Percentiles rank a stretch among this genome's conserved stretches.
Conservation (phyloP, 768 basidiomycete species). For the Rhodosporidiobolus odoratus region DNA sequence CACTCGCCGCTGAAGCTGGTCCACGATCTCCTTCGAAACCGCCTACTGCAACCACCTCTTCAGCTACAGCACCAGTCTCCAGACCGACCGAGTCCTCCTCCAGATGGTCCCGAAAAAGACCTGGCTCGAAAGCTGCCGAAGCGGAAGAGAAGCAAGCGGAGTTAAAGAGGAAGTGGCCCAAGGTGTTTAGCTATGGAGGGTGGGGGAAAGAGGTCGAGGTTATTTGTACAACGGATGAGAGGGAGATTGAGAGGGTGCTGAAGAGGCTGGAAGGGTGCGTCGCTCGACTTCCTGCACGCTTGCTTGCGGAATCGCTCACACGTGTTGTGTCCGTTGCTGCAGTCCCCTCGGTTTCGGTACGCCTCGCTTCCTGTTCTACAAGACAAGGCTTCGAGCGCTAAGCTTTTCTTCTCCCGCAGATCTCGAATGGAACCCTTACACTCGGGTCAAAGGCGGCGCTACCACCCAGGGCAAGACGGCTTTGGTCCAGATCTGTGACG, state of each 20-base stretch:
- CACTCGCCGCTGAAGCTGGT: background rate
- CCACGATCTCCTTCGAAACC: no score
- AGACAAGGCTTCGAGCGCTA: background rate
- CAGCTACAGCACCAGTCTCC: no score
- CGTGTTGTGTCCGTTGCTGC: background rate
- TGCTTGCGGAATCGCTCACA: background rate
- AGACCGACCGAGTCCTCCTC: no score
- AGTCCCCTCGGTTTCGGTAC: conserved; percentile 25
- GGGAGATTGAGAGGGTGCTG: conserved; percentile 6
- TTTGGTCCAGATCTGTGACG: conserved; percentile 26
- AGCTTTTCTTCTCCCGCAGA: background rate
- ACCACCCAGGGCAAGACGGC: conserved; percentile 20
- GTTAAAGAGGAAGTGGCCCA: conserved; percentile 13
- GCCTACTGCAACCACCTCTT: no score
- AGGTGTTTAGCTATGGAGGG: background rate
- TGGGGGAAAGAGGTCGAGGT: background rate
- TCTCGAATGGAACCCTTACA: conserved; percentile 32
- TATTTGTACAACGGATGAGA: conserved; percentile 13
- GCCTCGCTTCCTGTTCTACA: background rate
- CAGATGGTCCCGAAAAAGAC: no score
- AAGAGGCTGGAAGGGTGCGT: conserved; percentile 9
- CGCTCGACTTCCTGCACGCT: no score
- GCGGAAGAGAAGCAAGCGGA: conserved; percentile 2
- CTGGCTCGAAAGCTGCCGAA: background rate
- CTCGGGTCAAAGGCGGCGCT: background rate